A percentile compares a stretch with the other conserved stretches of the same genome.
Evolutionary conservation across 2,329 filamentous ascomycete genomes (phyloP).

Genomic region (Neopestalotiopsis rosae): DNA sequence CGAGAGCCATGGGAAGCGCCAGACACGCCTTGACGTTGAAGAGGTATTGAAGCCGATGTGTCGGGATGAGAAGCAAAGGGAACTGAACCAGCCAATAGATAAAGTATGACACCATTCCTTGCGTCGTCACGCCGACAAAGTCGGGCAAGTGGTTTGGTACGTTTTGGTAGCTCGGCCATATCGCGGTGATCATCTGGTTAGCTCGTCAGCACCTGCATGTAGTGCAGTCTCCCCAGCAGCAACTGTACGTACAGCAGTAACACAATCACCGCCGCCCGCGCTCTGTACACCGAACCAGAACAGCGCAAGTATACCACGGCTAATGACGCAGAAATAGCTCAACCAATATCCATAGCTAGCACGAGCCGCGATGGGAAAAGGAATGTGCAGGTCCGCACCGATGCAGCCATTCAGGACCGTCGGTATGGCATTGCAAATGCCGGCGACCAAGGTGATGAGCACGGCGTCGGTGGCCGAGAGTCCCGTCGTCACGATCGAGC

Average conservation of each 20-base stretch:
- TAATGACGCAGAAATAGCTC: conserved; percentile 42
- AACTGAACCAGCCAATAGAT: conserved; percentile 63
- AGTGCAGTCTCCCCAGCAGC: neutral
- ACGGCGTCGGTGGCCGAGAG: conserved; percentile 49
- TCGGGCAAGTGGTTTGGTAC: conserved; percentile 58
- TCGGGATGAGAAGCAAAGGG: conserved; percentile 59
- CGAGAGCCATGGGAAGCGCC: conserved; percentile 57
- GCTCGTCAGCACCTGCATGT: neutral
- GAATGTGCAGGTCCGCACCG: conserved; percentile 37
- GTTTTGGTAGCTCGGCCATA: conserved; percentile 60
- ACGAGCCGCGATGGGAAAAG: conserved; percentile 48
- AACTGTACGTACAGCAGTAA: conserved; percentile 34
- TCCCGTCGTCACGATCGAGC: conserved; percentile 36
- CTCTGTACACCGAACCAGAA: conserved; percentile 57
- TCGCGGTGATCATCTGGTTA: conserved; percentile 44
- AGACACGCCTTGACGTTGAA: conserved; percentile 50
- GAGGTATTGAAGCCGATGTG: conserved; percentile 57
- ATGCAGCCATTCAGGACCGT: conserved; percentile 49
- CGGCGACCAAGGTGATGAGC: conserved; percentile 52
- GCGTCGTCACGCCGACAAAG: conserved; percentile 58
- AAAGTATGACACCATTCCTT: conserved; percentile 61
- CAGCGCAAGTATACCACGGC: conserved; percentile 47
- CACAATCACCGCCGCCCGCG: conserved; percentile 63
- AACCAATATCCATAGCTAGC: conserved; percentile 46
- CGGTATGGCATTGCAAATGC: conserved; percentile 50